A percentile compares a stretch with the other conserved stretches of the same genome.
These are phyloP conservation scores for Phialocephala subalpina DNA, from an alignment of 2,329 filamentous ascomycete genomes.

Conservation along the genomic window DNA sequence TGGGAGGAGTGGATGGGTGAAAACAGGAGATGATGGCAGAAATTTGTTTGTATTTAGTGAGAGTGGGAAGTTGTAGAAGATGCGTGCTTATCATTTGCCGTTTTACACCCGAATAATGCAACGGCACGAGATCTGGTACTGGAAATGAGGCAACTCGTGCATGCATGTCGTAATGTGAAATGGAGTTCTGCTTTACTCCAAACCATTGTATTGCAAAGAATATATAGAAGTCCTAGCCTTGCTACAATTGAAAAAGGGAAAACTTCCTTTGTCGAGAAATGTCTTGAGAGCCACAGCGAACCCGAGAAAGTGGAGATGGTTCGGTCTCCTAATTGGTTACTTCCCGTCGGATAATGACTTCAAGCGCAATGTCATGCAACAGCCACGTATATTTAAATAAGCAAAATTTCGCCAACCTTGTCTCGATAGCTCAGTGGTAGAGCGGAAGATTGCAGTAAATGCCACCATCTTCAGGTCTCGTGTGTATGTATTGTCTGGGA, in stretches of 20 bases:
- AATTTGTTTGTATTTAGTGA: slow-evolving; percentile 48
- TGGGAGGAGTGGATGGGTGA: slow-evolving; percentile 56
- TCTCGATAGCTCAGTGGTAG: slow-evolving; percentile 31
- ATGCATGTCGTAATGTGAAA: too few relatives aligned
- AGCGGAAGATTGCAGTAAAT: slow-evolving; percentile 30
- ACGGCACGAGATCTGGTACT: too few relatives aligned
- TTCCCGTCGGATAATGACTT: background rate
- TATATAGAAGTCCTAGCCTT: too few relatives aligned
- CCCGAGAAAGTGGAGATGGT: background rate
- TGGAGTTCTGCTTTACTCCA: too few relatives aligned
- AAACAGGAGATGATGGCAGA: slow-evolving; percentile 41
- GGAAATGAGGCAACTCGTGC: too few relatives aligned
- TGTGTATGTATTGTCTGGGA: too few relatives aligned
- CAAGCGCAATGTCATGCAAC: background rate
- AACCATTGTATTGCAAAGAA: too few relatives aligned
- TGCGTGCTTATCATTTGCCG: background rate
- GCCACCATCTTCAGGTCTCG: slow-evolving; percentile 21
- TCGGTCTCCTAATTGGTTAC: background rate
- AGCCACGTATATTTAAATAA: slow-evolving; percentile 14
- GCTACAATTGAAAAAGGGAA: too few relatives aligned
- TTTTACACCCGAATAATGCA: background rate
- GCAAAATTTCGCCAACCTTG: background rate
- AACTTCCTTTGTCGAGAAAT: too few relatives aligned
- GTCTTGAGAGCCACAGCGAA: too few relatives aligned
- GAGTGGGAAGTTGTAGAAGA: slow-evolving; percentile 27